Evolutionary conservation across 352 stramenopile species (phyloP).

Genomic region (Phytophthora macrochlamydospora): DNA sequence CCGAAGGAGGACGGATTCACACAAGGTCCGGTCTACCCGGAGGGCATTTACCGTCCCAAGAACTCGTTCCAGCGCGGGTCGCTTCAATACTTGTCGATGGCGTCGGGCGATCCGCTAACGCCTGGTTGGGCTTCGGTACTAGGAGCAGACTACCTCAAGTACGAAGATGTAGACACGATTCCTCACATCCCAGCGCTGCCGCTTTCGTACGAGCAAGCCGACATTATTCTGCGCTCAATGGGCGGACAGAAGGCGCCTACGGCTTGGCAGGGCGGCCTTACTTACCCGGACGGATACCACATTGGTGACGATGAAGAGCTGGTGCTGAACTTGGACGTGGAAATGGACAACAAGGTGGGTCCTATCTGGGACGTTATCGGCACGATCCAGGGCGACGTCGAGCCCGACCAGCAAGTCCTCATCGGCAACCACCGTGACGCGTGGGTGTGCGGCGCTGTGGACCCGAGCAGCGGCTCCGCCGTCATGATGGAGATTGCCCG

Average conservation of each 20-base stretch:
- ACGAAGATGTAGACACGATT: conserved; percentile 49
- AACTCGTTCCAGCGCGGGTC: conserved; percentile 72
- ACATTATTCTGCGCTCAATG: conserved; percentile 58
- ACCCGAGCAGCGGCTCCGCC: conserved; percentile 70
- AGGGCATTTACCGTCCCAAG: conserved; percentile 60
- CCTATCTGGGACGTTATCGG: conserved; percentile 37
- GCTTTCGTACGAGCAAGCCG: conserved; percentile 65
- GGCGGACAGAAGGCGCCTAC: conserved; percentile 46
- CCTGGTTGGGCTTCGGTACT: conserved; percentile 39
- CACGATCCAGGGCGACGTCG: conserved; percentile 32
- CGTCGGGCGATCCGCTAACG: conserved; percentile 59
- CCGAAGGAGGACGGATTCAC: conserved; percentile 71
- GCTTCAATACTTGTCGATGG: conserved; percentile 64
- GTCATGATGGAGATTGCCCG: conserved; percentile 68
- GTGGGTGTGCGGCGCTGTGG: conserved; percentile 77
- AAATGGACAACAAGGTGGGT: conserved; percentile 64
- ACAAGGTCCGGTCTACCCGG: conserved; percentile 57
- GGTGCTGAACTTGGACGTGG: conserved; percentile 47
- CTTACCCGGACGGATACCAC: conserved; percentile 56
- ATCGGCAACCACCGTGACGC: conserved; percentile 83
- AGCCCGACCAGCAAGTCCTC: conserved; percentile 51
- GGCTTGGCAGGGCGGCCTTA: conserved; percentile 55
- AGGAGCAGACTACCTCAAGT: conserved; percentile 29
- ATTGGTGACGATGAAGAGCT: conserved; percentile 59
- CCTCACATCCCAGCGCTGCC: conserved; percentile 44